These are phyloP conservation scores for Vicia villosa DNA, from an alignment of 306 rosid genomes.

Conservation along the genomic window DNA sequence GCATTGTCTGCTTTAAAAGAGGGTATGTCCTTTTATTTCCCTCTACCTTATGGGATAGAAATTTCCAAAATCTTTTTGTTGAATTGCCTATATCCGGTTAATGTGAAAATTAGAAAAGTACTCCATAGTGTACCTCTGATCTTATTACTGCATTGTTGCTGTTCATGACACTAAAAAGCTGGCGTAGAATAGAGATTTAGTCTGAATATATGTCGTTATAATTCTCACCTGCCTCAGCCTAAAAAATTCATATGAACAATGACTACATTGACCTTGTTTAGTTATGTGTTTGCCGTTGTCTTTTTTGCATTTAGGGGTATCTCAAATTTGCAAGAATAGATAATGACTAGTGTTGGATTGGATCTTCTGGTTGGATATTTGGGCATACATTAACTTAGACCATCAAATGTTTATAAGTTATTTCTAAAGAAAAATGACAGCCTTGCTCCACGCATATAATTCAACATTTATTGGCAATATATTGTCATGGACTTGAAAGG, in stretches of 20 bases:
- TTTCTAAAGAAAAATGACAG: constrained; percentile 5
- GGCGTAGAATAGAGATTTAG: constrained; percentile 8
- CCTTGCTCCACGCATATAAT: not conserved
- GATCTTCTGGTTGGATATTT: constrained; percentile 25
- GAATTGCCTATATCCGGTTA: constrained; percentile 19
- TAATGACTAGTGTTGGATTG: not conserved
- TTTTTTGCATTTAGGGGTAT: constrained; percentile 4
- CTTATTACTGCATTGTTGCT: not conserved
- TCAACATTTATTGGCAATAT: constrained; percentile 14
- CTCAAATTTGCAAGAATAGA: not conserved
- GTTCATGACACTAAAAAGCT: not conserved
- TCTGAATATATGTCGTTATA: constrained; percentile 10
- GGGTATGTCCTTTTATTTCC: constrained; percentile 49
- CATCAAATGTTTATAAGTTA: not conserved
- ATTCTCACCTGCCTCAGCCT: constrained; percentile 24
- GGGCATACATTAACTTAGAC: not conserved
- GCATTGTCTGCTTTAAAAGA: constrained; percentile 67
- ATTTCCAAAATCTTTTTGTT: constrained; percentile 16
- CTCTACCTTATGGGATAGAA: constrained; percentile 7
- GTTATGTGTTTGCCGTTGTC: constrained; percentile 4
- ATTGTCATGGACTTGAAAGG: constrained; percentile 7
- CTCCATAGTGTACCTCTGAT: not conserved
- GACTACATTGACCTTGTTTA: not conserved
- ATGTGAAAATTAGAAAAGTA: constrained; percentile 11
- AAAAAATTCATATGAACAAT: not conserved